These are phyloP conservation scores for Seminavis robusta DNA, from an alignment of 108 stramenopile genomes.

Conservation along the genomic window DNA sequence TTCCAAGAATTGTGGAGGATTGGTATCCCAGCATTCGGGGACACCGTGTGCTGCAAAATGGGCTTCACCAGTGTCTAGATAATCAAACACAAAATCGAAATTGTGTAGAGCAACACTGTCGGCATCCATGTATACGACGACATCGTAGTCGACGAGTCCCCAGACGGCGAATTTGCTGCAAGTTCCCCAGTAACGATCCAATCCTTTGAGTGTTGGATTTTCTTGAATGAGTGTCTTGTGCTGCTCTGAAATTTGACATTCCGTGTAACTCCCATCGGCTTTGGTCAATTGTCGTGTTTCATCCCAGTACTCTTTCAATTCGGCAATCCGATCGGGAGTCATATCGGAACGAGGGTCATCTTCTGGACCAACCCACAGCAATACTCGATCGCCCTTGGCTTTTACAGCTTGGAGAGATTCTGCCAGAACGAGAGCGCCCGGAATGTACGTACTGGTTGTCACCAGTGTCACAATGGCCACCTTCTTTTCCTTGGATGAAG, in stretches of 20 bases:
- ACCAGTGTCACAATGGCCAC: conserved; percentile 7
- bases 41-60: neutral
- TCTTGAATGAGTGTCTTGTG: neutral
- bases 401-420: neutral
- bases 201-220: neutral
- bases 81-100: conserved; percentile 1
- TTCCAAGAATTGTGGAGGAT: conserved; percentile 12
- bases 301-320: neutral
- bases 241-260: neutral
- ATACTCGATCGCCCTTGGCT: neutral
- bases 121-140: conserved; percentile 8
- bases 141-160: conserved; percentile 10
- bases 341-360: conserved; percentile 12
- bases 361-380: neutral
- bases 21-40: conserved; percentile 1
- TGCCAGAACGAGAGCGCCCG: conserved; percentile 2
- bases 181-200: conserved; percentile 11
- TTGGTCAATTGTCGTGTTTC: neutral
- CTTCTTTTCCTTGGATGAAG: neutral
- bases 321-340: neutral
- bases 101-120: conserved; percentile 4
- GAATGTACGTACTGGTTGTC: neutral
- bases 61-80: neutral
- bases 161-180: conserved; percentile 10
- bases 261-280: neutral